Percentiles rank a stretch among this genome's conserved stretches.
Evolutionary conservation across 805 yeast species (phyloP).

Genomic region (Kodamaea neixiangensis): DNA sequence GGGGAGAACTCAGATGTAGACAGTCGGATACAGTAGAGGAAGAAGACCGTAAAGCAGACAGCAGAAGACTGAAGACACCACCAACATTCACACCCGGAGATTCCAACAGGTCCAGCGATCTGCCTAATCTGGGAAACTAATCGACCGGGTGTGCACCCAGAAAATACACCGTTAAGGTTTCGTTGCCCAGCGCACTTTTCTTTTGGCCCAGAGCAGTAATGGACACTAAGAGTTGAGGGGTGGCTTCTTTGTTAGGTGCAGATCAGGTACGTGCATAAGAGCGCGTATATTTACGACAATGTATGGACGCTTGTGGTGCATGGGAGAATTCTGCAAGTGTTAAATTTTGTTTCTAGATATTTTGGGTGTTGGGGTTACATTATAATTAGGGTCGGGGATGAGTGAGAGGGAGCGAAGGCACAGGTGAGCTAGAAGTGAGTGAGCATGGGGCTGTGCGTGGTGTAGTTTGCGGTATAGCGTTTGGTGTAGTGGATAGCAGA

Average conservation of each 20-base stretch:
- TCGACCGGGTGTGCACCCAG: background rate
- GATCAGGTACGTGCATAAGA: conserved; percentile 11
- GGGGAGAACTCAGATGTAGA: too few species aligned
- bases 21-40: too few species aligned
- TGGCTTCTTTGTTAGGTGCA: conserved; percentile 4
- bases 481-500: too few species aligned
- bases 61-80: background rate
- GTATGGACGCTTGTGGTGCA: conserved; percentile 2
- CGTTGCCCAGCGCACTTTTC: background rate
- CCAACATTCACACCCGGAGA: background rate
- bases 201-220: background rate
- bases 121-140: background rate
- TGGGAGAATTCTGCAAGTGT: background rate
- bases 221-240: background rate
- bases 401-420: background rate
- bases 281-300: conserved; percentile 11
- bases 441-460: too few species aligned
- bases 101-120: background rate
- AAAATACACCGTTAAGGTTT: background rate
- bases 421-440: too few species aligned
- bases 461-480: too few species aligned
- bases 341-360: background rate
- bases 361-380: background rate
- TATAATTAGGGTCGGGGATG: background rate
- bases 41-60: too few species aligned